Conservation (phyloP, 257 asterid genomes). For the Penstemon davidsonii region DNA sequence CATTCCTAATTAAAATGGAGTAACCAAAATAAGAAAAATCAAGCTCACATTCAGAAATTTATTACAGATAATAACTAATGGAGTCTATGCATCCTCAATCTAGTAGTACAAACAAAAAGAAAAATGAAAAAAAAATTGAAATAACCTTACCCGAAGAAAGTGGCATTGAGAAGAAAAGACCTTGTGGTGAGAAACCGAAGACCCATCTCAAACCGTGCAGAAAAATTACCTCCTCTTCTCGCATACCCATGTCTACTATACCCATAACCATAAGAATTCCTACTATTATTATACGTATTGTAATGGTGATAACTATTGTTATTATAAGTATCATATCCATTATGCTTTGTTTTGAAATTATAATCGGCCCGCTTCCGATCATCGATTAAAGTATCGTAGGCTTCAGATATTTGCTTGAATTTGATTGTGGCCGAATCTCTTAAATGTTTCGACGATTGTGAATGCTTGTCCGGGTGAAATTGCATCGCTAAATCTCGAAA, state of each 20-base stretch:
- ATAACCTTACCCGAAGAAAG: conserved; percentile 58
- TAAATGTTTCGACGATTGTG: conserved; percentile 54
- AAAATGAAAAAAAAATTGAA: neutral
- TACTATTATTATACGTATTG: conserved; percentile 13
- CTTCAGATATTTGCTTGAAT: conserved; percentile 86
- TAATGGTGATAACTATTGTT: conserved; percentile 21
- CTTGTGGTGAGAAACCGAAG: conserved; percentile 57
- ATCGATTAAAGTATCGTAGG: conserved; percentile 70
- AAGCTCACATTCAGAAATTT: neutral
- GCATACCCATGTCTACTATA: conserved; percentile 38
- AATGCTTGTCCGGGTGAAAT: conserved; percentile 90
- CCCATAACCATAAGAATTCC: conserved; percentile 38
- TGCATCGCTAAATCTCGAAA: conserved; percentile 79
- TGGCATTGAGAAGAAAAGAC: conserved; percentile 67
- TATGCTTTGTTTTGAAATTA: conserved; percentile 33
- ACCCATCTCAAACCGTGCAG: conserved; percentile 54
- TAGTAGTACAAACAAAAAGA: neutral
- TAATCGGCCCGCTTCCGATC: conserved; percentile 80
- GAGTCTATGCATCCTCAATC: neutral
- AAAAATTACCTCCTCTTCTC: conserved; percentile 34
- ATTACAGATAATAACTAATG: neutral
- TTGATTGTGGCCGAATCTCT: conserved; percentile 55
- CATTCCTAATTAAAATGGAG: neutral
- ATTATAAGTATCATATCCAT: neutral
- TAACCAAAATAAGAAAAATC: neutral